Evolutionary conservation across 768 basidiomycete genomes (phyloP).

Genomic region (Russula vinacea): DNA sequence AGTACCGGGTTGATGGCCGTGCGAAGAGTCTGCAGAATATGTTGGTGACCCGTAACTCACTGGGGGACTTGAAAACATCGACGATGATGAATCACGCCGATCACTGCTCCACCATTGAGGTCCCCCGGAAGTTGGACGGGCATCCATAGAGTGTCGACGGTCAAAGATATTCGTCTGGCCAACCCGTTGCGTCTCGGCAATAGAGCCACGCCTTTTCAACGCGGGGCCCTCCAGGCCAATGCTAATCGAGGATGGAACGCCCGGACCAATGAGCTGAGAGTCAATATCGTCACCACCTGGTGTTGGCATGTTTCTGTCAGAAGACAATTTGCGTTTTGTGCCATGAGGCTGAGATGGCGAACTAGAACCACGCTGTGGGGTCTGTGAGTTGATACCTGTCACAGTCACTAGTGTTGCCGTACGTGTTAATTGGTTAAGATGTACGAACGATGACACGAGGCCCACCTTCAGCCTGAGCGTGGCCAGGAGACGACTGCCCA

Average conservation of each 20-base stretch:
- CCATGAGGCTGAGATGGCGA: slow-evolving; percentile 46
- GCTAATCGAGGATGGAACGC: slow-evolving; percentile 57
- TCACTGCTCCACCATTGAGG: slow-evolving; percentile 61
- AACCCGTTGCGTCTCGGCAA: slow-evolving; percentile 73
- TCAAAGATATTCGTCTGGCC: slow-evolving; percentile 74
- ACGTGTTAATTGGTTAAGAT: slow-evolving; percentile 23
- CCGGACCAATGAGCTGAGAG: slow-evolving; percentile 63
- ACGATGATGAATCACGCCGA: slow-evolving; percentile 70
- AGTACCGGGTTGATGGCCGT: slow-evolving; percentile 59
- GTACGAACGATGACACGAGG: slow-evolving; percentile 27
- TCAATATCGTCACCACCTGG: slow-evolving; percentile 62
- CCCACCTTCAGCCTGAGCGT: slow-evolving; percentile 27
- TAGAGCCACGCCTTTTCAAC: slow-evolving; percentile 80
- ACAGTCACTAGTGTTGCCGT: slow-evolving; percentile 33
- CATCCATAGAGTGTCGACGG: slow-evolving; percentile 73
- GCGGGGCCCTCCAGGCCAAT: slow-evolving; percentile 63
- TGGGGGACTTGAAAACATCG: slow-evolving; percentile 63
- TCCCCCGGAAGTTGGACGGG: slow-evolving; percentile 41
- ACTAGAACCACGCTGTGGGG: slow-evolving; percentile 28
- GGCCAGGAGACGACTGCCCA: slow-evolving; percentile 24
- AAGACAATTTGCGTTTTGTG: slow-evolving; percentile 81
- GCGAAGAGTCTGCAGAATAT: slow-evolving; percentile 62
- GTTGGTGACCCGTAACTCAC: slow-evolving; percentile 51
- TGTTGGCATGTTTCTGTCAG: slow-evolving; percentile 54
- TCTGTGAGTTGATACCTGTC: slow-evolving; percentile 42